These are phyloP conservation scores for Malus sieversii DNA, from an alignment of 306 rosid genomes.

Conservation along the genomic window DNA sequence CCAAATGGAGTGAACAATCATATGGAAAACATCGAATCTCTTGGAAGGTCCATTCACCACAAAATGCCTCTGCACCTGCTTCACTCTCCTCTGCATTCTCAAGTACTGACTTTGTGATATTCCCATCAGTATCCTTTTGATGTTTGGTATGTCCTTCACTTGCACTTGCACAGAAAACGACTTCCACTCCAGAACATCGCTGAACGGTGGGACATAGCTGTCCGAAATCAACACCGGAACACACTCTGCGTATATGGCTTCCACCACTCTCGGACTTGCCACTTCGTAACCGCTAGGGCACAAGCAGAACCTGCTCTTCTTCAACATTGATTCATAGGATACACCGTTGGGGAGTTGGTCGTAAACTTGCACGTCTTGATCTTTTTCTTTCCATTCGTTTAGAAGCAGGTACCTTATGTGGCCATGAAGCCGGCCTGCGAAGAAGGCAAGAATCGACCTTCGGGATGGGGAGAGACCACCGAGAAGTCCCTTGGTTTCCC, in stretches of 20 bases:
- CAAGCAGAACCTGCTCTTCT: slow-evolving; percentile 34
- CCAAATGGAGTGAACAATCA: slow-evolving; percentile 42
- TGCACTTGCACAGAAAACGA: slow-evolving; percentile 30
- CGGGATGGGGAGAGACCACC: slow-evolving; percentile 29
- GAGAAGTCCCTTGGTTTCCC: slow-evolving; percentile 21
- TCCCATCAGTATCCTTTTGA: slow-evolving; percentile 24
- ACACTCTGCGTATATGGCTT: slow-evolving; percentile 42
- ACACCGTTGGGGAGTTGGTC: slow-evolving; percentile 25
- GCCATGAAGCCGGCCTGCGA: slow-evolving; percentile 35
- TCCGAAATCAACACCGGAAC: slow-evolving; percentile 40
- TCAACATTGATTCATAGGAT: slow-evolving; percentile 27
- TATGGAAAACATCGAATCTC: slow-evolving; percentile 37
- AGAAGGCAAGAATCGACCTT: slow-evolving; percentile 36
- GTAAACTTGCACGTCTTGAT: slow-evolving; percentile 30
- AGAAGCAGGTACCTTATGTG: slow-evolving; percentile 29
- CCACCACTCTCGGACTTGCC: slow-evolving; percentile 42
- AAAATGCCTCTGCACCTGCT: slow-evolving; percentile 30
- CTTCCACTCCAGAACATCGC: slow-evolving; percentile 39
- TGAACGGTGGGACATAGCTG: slow-evolving; percentile 36
- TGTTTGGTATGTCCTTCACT: slow-evolving; percentile 35
- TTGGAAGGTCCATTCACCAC: slow-evolving; percentile 28
- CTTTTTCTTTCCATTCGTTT: slow-evolving; percentile 34
- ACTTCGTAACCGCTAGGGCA: slow-evolving; percentile 47
- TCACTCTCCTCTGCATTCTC: slow-evolving; percentile 43
- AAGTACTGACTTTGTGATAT: slow-evolving; percentile 32